Base-by-base conservation (phyloP, 2,329 filamentous ascomycete species). In the Fusarium equiseti region DNA sequence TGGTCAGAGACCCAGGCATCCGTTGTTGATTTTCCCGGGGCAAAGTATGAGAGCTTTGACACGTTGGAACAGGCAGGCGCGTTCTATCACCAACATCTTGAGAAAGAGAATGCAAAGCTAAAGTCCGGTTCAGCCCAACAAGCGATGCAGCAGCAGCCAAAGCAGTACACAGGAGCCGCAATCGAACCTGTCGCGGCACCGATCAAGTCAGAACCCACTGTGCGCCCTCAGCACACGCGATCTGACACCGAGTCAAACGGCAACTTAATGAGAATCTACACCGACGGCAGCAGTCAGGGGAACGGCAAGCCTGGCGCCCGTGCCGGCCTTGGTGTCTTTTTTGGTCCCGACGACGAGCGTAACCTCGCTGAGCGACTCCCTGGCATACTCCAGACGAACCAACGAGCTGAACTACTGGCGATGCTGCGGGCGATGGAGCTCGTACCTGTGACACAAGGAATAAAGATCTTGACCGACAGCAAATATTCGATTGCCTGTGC, bases 351-450 rank as follows among this genome's bases (percentile, higher is more conserved):
- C 3, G 90, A 92, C 75, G 68, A 81, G 29, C 85, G 89, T 70
- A 91, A 90, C 77, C 78, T 97, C 26, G 93, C 92, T 15, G 94
- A 97, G 80, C 89, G 90, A 6, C 87, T 98, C 4, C 81, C 85
- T 54, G 94, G 94, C 53, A 84, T 86, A 18, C 85, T 86, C 12
- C 96, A 98, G 81, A 98, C 96, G 1, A 99, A 99, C 78, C 94
- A 98, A 79, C 92, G 96, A 5, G 96, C 95, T n/a, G 96, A 99
- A 82, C 85, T 99, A 63, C 95, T 92, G 26, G 96, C 94, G 10
- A 91, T 98, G 68, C 84, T 93, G 31, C 91, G 95, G 61, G 95
- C 95, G 1, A 85, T 98, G 24, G 90, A 98, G 76, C 88, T 91
- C 48, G 89, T 91, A 3, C 90, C 92, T 1, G 81, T 87, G 18